Conservation (phyloP, 2,329 filamentous ascomycete species). For the Torrubiella hemipterigena region DNA sequence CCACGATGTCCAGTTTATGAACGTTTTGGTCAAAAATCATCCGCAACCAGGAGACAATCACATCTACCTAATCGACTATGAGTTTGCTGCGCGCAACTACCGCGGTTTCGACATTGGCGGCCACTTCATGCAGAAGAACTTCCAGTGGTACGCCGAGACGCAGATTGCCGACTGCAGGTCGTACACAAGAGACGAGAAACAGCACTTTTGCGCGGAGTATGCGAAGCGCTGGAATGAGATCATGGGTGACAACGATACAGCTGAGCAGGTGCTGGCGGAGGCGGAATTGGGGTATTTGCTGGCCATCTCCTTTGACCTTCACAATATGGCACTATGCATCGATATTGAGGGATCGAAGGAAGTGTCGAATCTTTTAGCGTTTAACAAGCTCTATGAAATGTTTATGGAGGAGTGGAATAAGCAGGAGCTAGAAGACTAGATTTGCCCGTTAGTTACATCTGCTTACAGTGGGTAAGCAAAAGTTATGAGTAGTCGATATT, state of each 20-base stretch:
- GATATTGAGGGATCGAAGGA: slow-evolving; percentile 4
- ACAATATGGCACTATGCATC: slow-evolving; percentile 11
- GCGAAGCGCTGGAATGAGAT: slow-evolving; percentile 7
- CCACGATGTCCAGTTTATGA: slow-evolving; percentile 11
- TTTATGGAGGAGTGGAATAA: too few relatives aligned
- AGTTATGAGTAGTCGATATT: too few relatives aligned
- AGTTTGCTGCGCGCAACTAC: slow-evolving; percentile 9
- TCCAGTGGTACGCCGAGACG: slow-evolving; percentile 9
- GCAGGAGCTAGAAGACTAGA: too few relatives aligned
- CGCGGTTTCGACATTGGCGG: slow-evolving; percentile 10
- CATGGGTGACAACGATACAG: slow-evolving; percentile 8
- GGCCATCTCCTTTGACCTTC: slow-evolving; percentile 10
- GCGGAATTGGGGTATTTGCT: slow-evolving; percentile 9
- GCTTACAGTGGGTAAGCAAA: too few relatives aligned
- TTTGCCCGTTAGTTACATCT: too few relatives aligned
- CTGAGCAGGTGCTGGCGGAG: slow-evolving; percentile 7
- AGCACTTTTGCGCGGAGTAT: slow-evolving; percentile 10
- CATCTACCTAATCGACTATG: slow-evolving; percentile 9
- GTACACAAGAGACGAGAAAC: slow-evolving; percentile 8
- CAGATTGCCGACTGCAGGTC: slow-evolving; percentile 7
- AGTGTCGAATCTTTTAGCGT: slow-evolving; percentile 5
- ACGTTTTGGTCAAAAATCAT: slow-evolving; percentile 7
- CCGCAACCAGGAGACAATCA: not conserved
- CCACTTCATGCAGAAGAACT: slow-evolving; percentile 11
- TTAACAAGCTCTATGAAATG: slow-evolving; percentile 8